These are phyloP conservation scores for Trichoderma erinaceum DNA, from an alignment of 495 filamentous ascomycete genomes.

Conservation along the genomic window DNA sequence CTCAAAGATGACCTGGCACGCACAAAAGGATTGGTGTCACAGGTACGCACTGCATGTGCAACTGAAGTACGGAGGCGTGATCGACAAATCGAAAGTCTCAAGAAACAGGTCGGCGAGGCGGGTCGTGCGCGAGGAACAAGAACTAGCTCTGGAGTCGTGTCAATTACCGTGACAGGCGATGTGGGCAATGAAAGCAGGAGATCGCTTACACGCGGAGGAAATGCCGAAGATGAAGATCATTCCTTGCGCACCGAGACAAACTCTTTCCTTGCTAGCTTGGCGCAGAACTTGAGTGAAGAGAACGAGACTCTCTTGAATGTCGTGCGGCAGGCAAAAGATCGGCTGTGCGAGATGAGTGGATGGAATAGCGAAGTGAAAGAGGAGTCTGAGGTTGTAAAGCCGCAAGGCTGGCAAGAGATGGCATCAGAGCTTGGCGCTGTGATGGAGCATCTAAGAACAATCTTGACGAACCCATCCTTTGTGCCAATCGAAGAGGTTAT, in stretches of 20 bases:
- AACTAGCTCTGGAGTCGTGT: slow-evolving; percentile 45
- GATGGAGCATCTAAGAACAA: slow-evolving; percentile 68
- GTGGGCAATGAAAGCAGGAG: slow-evolving; percentile 30
- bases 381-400: slow-evolving; percentile 37
- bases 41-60: slow-evolving; percentile 79
- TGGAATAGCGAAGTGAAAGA: slow-evolving; percentile 42
- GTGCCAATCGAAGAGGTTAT: slow-evolving; percentile 93
- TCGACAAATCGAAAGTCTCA: slow-evolving; percentile 78
- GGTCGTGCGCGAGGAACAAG: slow-evolving; percentile 40
- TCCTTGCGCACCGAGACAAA: slow-evolving; percentile 81
- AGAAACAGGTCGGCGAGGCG: slow-evolving; percentile 61
- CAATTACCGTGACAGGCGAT: slow-evolving; percentile 49
- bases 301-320: slow-evolving; percentile 78
- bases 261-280: slow-evolving; percentile 82
- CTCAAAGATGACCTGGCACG: slow-evolving; percentile 76
- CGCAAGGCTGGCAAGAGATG: slow-evolving; percentile 64
- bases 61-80: slow-evolving; percentile 92
- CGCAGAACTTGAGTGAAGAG: slow-evolving; percentile 84
- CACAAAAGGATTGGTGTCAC: slow-evolving; percentile 67
- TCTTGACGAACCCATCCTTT: slow-evolving; percentile 92
- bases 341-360: slow-evolving; percentile 70
- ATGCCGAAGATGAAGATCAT: slow-evolving; percentile 56
- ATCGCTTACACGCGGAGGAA: slow-evolving; percentile 35
- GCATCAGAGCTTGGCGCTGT: slow-evolving; percentile 64
- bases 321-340: slow-evolving; percentile 62